Evolutionary conservation across 106 monocot genomes (phyloP).

Genomic region (Allium cepa): DNA sequence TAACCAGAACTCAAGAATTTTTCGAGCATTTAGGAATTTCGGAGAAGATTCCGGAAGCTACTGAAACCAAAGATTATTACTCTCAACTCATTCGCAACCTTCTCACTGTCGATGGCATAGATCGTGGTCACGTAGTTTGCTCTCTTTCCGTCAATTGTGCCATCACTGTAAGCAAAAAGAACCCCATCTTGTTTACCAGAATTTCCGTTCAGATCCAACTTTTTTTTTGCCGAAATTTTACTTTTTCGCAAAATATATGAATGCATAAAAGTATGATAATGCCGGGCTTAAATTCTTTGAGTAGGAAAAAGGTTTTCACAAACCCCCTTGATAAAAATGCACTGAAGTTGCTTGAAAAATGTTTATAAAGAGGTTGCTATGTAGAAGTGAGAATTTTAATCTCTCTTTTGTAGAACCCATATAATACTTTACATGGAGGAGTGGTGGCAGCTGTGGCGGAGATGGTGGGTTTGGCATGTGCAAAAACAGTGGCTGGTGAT

Average conservation of each 20-base stretch:
- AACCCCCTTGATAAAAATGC: too few species aligned
- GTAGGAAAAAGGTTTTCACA: too few species aligned
- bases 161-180: conserved; percentile 21
- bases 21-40: conserved; percentile 8
- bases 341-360: too few species aligned
- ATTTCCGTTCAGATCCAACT: too few species aligned
- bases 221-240: too few species aligned
- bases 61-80: conserved; percentile 19
- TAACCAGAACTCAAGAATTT: conserved; percentile 10
- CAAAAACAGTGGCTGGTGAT: conserved; percentile 55
- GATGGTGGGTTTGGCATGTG: conserved; percentile 58
- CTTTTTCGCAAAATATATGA: neutral
- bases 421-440: conserved; percentile 77
- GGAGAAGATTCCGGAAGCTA: conserved; percentile 13
- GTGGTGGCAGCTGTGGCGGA: conserved; percentile 45
- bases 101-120: conserved; percentile 31
- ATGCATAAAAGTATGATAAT: too few species aligned
- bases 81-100: conserved; percentile 33
- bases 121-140: conserved; percentile 41
- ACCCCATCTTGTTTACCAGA: too few species aligned
- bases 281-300: too few species aligned
- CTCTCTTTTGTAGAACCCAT: conserved; percentile 30
- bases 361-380: too few species aligned
- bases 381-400: too few species aligned
- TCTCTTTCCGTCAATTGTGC: conserved; percentile 39